A percentile compares a stretch with the other conserved stretches of the same genome.
Evolutionary conservation across 2,329 filamentous ascomycete genomes (phyloP).

Genomic region (Xylaria sp.): DNA sequence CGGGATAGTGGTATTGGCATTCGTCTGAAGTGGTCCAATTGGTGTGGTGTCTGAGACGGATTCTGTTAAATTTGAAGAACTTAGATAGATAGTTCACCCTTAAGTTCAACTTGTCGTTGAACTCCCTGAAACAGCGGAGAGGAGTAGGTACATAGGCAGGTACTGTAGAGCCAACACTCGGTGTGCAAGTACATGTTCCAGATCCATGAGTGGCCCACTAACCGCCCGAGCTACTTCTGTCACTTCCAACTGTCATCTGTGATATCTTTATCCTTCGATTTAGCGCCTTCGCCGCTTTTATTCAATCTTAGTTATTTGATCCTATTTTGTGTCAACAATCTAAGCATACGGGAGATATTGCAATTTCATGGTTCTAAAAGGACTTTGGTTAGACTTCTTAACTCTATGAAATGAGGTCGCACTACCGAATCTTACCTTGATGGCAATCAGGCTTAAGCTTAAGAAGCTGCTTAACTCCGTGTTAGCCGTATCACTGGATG

Average conservation of each 20-base stretch:
- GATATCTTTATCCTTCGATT: too few species aligned
- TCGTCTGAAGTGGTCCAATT: slow-evolving; percentile 19
- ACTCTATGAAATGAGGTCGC: too few species aligned
- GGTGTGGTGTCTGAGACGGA: background rate
- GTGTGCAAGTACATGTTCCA: slow-evolving; percentile 9
- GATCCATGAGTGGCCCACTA: slow-evolving; percentile 34
- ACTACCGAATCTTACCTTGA: too few species aligned
- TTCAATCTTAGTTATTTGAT: too few species aligned
- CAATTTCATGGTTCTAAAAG: too few species aligned
- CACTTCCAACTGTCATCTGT: background rate
- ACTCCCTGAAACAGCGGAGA: slow-evolving; percentile 3
- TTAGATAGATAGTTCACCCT: background rate
- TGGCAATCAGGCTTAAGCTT: too few species aligned
- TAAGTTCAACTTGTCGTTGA: background rate
- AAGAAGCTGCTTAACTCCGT: too few species aligned
- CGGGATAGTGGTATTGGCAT: slow-evolving; percentile 28
- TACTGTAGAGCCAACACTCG: slow-evolving; percentile 10
- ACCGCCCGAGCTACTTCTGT: slow-evolving; percentile 28
- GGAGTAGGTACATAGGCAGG: background rate
- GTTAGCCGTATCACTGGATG: too few species aligned
- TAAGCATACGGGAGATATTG: too few species aligned
- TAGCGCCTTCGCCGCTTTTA: too few species aligned
- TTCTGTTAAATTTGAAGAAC: background rate
- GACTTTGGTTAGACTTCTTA: too few species aligned
- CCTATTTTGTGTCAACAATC: too few species aligned